phyloP scores from a whole-genome alignment of 2,329 filamentous ascomycete genomes.

The Pseudocercospora fijiensis region DNA sequence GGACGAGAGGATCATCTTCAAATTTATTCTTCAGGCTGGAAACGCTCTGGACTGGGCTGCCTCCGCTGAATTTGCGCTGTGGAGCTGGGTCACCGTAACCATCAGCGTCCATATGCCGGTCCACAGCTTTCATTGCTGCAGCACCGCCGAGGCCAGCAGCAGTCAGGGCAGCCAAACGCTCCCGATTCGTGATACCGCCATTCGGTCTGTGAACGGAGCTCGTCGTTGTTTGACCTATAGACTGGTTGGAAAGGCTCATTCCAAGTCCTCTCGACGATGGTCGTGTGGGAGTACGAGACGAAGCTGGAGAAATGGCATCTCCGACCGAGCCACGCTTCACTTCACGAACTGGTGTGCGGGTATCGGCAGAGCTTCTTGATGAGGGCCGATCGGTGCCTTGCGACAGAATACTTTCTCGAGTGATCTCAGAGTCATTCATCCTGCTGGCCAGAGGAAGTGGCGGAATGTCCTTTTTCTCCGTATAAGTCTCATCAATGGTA shows the following conservation, averaged over 20 bases:
- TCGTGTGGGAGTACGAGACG: slow-evolving; percentile 62
- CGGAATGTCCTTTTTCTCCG: slow-evolving; percentile 54
- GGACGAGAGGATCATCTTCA: slow-evolving; percentile 50
- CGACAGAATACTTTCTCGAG: slow-evolving; percentile 81
- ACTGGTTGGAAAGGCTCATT: slow-evolving; percentile 55
- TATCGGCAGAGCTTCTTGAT: slow-evolving; percentile 62
- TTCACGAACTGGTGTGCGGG: slow-evolving; percentile 60
- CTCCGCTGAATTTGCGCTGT: slow-evolving; percentile 27
- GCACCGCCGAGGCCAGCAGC: slow-evolving; percentile 43
- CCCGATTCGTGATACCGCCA: slow-evolving; percentile 42
- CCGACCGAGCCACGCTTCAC: slow-evolving; percentile 59
- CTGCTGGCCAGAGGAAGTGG: slow-evolving; percentile 89
- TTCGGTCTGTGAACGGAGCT: slow-evolving; percentile 22
- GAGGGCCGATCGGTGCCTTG: slow-evolving; percentile 72
- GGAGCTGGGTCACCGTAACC: slow-evolving; percentile 31
- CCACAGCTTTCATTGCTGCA: slow-evolving; percentile 64
- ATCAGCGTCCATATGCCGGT: slow-evolving; percentile 47
- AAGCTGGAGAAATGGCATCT: slow-evolving; percentile 56
- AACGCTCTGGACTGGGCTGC: slow-evolving; percentile 86
- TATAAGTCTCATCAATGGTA: slow-evolving; percentile 52
- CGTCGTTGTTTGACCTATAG: not conserved
- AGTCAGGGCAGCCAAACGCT: slow-evolving; percentile 40
- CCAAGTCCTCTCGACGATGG: slow-evolving; percentile 61
- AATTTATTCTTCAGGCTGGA: slow-evolving; percentile 64
- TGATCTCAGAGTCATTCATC: slow-evolving; percentile 81